Conservation (phyloP, 2,329 filamentous ascomycete genomes). For the Colletotrichum spinosum region DNA sequence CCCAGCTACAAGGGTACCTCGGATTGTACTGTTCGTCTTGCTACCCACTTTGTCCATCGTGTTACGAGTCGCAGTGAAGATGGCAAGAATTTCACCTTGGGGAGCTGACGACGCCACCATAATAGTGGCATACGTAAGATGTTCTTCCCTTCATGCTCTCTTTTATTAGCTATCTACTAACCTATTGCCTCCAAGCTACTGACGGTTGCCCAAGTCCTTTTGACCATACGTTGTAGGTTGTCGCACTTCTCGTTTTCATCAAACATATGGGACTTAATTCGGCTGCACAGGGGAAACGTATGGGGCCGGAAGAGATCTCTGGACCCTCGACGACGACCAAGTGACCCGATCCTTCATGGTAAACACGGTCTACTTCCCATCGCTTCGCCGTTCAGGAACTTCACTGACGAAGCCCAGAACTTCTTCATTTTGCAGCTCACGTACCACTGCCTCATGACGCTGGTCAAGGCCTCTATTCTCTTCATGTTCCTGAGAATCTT, state of each 20-base stretch:
- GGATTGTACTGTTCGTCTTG: neutral
- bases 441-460: slow-evolving; percentile 47
- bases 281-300: neutral
- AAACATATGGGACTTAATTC: no score
- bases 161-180: no score
- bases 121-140: slow-evolving; percentile 21
- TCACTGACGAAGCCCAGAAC: neutral
- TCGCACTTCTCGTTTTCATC: no score
- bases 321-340: slow-evolving; percentile 1
- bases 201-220: no score
- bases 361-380: no score
- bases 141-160: no score
- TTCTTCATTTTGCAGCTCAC: neutral
- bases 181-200: no score
- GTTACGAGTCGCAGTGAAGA: slow-evolving; percentile 10
- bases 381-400: no score
- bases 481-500: slow-evolving; percentile 52
- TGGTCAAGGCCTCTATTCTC: slow-evolving; percentile 50
- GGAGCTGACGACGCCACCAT: slow-evolving; percentile 28
- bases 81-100: neutral
- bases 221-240: slow-evolving; percentile 11
- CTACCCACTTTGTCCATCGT: slow-evolving; percentile 17
- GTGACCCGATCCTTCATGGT: slow-evolving; percentile 24
- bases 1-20: neutral
- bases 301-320: slow-evolving; percentile 28